Evolutionary conservation across 73 alveolate species (phyloP), one percentile per base, ranked within the genome.

Genomic region (Diophrys appendiculata): DNA sequence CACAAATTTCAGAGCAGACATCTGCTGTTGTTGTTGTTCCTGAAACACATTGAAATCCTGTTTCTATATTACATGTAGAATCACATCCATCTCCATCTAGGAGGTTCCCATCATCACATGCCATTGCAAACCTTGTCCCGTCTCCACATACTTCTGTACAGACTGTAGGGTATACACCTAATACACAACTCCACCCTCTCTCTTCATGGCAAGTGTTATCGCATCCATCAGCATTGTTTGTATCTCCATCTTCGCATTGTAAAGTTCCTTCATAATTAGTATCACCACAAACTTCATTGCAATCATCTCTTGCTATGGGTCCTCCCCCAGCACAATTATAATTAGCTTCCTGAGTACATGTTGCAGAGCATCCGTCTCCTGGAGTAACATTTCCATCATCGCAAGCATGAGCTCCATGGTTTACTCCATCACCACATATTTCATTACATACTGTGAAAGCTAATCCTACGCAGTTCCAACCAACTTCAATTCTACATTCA

Each of bases 241-340:
- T 69, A 31, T 85, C 78, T 0, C 93, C 93, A 80, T 85, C 93
- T 77, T 85, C 93, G n/a, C 93, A 76, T 60, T 27, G 29, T 22
- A n/a, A 53, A 26, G 18, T 18, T 13, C 35, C 78, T 1, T 18
- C 55, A 35, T 64, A 33, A 32, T 13, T 14, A 13, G 68, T 24
- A 65, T 81, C 89, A 27, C 89, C 89, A 28, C 89, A 81, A 52
- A 72, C 43, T 28, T 81, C 89, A 74, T 67, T 52, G 54, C 83
- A 74, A 1, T 52, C 24, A 54, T 24, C 52, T 54, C 74, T 18
- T 23, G 70, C 29, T 29, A 69, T 2, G 18, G 60, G n/a, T 11
- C 18, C 60, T 11, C 69, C 79, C 1, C 81, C 78, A 0, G 81
- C 13, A 30, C 92, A 84, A n/a, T 13, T 31, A 81, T 81, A 78